Conservation (phyloP, 139 green algal species). For the Closterium sp. region DNA sequence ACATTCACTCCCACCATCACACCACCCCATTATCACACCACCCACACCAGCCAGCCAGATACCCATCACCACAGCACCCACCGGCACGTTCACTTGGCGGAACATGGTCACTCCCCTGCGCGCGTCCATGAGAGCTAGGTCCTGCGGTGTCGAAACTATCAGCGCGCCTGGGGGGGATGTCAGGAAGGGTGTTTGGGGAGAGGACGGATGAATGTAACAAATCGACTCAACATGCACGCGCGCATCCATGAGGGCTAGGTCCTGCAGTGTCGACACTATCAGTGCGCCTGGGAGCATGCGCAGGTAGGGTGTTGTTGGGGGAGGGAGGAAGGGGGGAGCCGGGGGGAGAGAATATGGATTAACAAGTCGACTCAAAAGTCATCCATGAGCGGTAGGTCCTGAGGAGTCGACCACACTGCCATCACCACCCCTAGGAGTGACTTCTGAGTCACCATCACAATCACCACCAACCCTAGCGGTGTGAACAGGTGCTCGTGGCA, state of each 20-base stretch:
- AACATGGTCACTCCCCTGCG: conserved; percentile 81
- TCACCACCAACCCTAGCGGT: no score
- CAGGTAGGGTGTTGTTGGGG: no score
- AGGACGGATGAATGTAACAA: background rate
- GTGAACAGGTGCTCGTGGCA: no score
- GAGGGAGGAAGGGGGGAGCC: no score
- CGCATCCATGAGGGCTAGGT: conserved; percentile 71
- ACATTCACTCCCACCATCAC: no score
- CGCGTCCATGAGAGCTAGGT: conserved; percentile 71
- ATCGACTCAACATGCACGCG: no score
- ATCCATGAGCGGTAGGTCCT: conserved; percentile 75
- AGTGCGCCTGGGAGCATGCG: conserved; percentile 63
- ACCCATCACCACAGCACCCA: conserved; percentile 31
- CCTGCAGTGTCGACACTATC: conserved; percentile 87
- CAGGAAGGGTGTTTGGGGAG: no score
- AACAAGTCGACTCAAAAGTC: no score
- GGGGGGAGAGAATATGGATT: background rate
- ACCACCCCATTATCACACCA: no score
- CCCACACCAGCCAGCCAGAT: no score
- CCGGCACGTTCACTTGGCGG: conserved; percentile 70
- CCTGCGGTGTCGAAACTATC: conserved; percentile 87
- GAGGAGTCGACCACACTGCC: conserved; percentile 82
- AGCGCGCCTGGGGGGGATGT: conserved; percentile 64
- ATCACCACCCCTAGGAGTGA: no score
- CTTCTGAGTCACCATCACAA: no score